Conservation (phyloP, 345 rosid species). For the Gossypium stocksii region DNA sequence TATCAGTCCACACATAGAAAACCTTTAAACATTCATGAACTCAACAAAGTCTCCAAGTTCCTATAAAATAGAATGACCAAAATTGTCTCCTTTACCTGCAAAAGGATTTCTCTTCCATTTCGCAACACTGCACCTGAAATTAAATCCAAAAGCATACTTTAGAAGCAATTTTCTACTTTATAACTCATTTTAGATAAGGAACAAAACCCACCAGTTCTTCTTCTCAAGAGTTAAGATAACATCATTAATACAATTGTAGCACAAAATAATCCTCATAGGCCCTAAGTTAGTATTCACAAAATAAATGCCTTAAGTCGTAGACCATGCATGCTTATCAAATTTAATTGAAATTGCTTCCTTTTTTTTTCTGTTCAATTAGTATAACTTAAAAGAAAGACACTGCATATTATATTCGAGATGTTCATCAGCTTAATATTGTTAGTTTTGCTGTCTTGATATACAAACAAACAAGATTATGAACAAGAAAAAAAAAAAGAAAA, state of each 20-base stretch:
- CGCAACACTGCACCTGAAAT: slow-evolving; percentile 50
- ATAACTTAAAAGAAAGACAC: neutral
- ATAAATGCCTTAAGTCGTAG: neutral
- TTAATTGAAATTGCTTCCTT: neutral
- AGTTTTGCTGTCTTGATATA: neutral
- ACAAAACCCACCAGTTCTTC: neutral
- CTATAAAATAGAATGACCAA: neutral
- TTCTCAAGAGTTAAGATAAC: neutral
- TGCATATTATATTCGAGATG: neutral
- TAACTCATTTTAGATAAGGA: neutral
- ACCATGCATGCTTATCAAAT: neutral
- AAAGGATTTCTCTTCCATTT: slow-evolving; percentile 71
- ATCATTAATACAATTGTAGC: neutral
- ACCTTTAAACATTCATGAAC: neutral
- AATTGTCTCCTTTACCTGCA: slow-evolving; percentile 47
- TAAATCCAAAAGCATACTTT: slow-evolving; percentile 13
- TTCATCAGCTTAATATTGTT: neutral
- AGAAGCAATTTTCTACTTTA: neutral
- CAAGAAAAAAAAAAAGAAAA: neutral
- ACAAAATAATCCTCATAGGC: neutral
- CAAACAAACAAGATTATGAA: neutral
- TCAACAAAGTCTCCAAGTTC: neutral
- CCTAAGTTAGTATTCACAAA: neutral
- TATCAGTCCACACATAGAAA: neutral
- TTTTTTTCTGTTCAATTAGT: neutral